phyloP scores from a whole-genome alignment of 2,329 filamentous ascomycete species.

The Xylariaceae sp. region DNA sequence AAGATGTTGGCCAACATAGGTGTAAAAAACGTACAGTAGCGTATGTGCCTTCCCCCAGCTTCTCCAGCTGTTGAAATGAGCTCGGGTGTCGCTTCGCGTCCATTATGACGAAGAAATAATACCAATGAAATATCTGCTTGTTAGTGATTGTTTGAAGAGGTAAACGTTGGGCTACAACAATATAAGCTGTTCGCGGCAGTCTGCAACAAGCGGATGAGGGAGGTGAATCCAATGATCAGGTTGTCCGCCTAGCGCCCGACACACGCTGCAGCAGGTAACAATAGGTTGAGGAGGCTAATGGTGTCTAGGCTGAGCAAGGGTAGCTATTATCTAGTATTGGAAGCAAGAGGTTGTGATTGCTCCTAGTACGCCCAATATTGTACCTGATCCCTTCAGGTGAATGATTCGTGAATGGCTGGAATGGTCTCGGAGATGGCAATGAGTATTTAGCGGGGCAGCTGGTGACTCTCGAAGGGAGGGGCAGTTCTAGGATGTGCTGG shows the following conservation, averaged over 20 bases:
- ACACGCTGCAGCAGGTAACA: neutral
- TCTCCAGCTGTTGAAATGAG: slow-evolving; percentile 99
- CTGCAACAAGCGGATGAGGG: too few relatives aligned
- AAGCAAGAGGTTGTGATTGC: too few relatives aligned
- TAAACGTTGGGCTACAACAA: neutral
- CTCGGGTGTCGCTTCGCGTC: slow-evolving; percentile 91
- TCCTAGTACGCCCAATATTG: too few relatives aligned
- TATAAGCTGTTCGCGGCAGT: too few relatives aligned
- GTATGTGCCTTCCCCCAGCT: slow-evolving; percentile 98
- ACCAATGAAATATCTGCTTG: too few relatives aligned
- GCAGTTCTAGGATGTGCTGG: slow-evolving; percentile 6
- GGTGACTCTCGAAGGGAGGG: slow-evolving; percentile 2
- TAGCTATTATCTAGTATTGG: too few relatives aligned
- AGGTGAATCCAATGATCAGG: too few relatives aligned
- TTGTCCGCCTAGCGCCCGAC: neutral
- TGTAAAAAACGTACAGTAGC: slow-evolving; percentile 73
- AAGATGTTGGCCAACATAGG: slow-evolving; percentile 30
- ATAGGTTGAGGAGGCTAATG: neutral
- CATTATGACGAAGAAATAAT: slow-evolving; percentile 65
- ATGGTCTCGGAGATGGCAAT: too few relatives aligned
- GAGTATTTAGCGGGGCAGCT: too few relatives aligned
- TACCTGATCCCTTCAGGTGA: too few relatives aligned
- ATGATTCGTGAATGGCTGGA: too few relatives aligned
- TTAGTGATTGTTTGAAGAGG: neutral
- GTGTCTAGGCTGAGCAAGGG: too few relatives aligned